Base-by-base conservation (phyloP, 2,329 filamentous ascomycete species). In the Paecilomyces sp. region DNA sequence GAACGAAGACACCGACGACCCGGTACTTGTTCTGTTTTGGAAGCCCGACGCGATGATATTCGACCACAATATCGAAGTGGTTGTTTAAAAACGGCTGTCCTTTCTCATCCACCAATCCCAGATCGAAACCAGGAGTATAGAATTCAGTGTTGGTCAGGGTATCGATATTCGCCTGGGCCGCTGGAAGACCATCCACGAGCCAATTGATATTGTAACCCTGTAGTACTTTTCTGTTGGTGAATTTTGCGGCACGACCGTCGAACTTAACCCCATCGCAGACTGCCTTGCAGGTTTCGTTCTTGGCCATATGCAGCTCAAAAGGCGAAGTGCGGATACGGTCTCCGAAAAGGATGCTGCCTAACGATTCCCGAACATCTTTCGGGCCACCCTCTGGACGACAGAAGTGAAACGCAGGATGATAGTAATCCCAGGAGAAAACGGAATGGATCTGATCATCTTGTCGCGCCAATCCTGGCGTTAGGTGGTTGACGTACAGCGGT, bases 311-410 rank as follows among this genome's bases (percentile, higher is more conserved):
- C 62, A 97, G 80, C 71, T 96, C 86, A 71, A 96, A 96, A 0
- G 93, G 91, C 36, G 93, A 97, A n/a, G 91, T 96, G 79, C 91
- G 91, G 78, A 99, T 99, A 59, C 94, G 86, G 77, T 99, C 94
- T 66, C 94, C 94, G 68, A 99, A 99, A 57, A 99, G 78, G 72
- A 99, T 99, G 80, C 93, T 97, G 25, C 94, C 94, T 64, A 99
- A 77, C 64, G 90, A 94, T 78, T 97, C 94, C 50, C 90, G 88
- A 24, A 96, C 86, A 79, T 89, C 84, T 72, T 92, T 76, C 8
- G 92, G 87, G 1, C 91, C 91, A 62, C 82, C 87, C 59, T 89
- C 79, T 1, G 93, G 94, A 67, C 84, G 79, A 76, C 94, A 99
- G 80, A 97, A 96, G 71, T 90, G 87, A 76, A 99, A 96, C 3